A percentile compares a stretch with the other conserved stretches of the same genome.
phyloP scores from a whole-genome alignment of 768 basidiomycete genomes.

The Roridomyces roridus region DNA sequence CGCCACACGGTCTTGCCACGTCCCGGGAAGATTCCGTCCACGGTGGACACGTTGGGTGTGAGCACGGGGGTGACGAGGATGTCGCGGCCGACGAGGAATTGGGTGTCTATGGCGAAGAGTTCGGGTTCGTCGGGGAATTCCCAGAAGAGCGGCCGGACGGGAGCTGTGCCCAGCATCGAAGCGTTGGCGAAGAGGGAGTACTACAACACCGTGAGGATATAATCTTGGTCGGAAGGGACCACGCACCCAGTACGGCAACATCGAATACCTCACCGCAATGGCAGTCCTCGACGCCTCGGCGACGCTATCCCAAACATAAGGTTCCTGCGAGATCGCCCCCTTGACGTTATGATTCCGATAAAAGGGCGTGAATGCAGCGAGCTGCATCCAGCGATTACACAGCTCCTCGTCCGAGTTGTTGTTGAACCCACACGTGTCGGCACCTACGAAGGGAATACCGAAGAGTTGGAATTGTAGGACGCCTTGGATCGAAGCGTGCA shows the following conservation, averaged over 20 bases:
- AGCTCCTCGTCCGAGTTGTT: constrained; percentile 81
- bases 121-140: constrained; percentile 78
- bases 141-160: constrained; percentile 77
- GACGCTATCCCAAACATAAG: constrained; percentile 83
- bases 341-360: constrained; percentile 78
- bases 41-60: constrained; percentile 67
- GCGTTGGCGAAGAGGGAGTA: constrained; percentile 78
- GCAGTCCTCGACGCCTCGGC: constrained; percentile 75
- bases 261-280: constrained; percentile 70
- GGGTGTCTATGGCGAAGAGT: constrained; percentile 63
- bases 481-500: constrained; percentile 74
- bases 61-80: constrained; percentile 82
- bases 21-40: constrained; percentile 74
- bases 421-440: constrained; percentile 75
- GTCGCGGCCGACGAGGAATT: constrained; percentile 75
- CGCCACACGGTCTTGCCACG: constrained; percentile 65
- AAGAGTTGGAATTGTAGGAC: constrained; percentile 86
- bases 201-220: constrained; percentile 37
- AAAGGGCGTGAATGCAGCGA: constrained; percentile 85
- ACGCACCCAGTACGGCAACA: constrained; percentile 82
- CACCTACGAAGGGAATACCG: constrained; percentile 84
- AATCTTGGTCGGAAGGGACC: constrained; percentile 5
- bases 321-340: constrained; percentile 77
- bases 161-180: constrained; percentile 68
- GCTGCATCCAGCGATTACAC: constrained; percentile 86